A percentile compares a stretch with the other conserved stretches of the same genome.
Evolutionary conservation across 345 rosid genomes (phyloP).

Genomic region (Rubroshorea leprosula): DNA sequence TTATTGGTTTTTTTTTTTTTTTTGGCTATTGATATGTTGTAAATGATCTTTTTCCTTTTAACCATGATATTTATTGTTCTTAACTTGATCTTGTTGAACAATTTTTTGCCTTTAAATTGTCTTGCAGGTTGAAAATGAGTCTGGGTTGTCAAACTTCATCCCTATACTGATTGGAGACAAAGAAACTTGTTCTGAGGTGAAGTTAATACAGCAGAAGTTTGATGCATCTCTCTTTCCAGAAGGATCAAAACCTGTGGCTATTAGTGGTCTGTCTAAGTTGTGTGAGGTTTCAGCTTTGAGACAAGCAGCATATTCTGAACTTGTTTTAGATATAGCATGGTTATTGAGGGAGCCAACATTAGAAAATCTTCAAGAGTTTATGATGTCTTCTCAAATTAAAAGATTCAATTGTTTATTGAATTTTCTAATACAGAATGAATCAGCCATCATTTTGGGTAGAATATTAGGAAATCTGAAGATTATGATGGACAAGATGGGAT

Average conservation of each 20-base stretch:
- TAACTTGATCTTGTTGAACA: too few species aligned
- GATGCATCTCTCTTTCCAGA: slow-evolving; percentile 33
- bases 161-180: slow-evolving; percentile 69
- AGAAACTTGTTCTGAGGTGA: slow-evolving; percentile 75
- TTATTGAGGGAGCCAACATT: slow-evolving; percentile 55
- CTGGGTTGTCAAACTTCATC: slow-evolving; percentile 85
- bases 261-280: slow-evolving; percentile 23
- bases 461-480: slow-evolving; percentile 46
- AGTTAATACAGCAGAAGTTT: slow-evolving; percentile 52
- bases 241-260: slow-evolving; percentile 25
- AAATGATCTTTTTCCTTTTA: too few species aligned
- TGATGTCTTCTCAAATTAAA: slow-evolving; percentile 55
- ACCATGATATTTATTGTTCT: too few species aligned
- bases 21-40: too few species aligned
- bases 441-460: slow-evolving; percentile 48
- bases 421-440: slow-evolving; percentile 49
- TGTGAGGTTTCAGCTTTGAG: slow-evolving; percentile 39
- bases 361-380: slow-evolving; percentile 36
- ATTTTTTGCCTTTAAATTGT: too few species aligned
- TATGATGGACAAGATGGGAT: slow-evolving; percentile 32
- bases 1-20: too few species aligned
- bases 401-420: slow-evolving; percentile 52
- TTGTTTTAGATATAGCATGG: slow-evolving; percentile 84
- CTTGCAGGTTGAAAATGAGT: slow-evolving; percentile 80
- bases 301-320: slow-evolving; percentile 51